A percentile compares a stretch with the other conserved stretches of the same genome.
Conservation (phyloP, 768 basidiomycete species). For the Infundibulicybe gibba region DNA sequence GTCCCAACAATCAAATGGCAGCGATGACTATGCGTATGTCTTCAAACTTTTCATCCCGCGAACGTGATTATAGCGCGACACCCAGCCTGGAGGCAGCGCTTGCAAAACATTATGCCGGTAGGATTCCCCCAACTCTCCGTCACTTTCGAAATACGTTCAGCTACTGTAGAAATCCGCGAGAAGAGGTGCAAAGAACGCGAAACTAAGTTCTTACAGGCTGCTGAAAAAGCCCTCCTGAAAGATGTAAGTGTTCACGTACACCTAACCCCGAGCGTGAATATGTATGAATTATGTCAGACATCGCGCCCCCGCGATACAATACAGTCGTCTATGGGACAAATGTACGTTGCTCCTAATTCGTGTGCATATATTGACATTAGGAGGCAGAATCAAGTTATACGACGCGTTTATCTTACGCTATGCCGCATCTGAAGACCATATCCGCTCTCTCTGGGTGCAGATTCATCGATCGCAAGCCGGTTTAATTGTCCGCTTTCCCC, state of each 20-base stretch:
- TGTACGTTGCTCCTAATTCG: not conserved
- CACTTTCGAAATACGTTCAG: too few species aligned
- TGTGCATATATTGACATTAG: not conserved
- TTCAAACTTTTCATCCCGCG: not conserved
- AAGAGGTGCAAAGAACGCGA: not conserved
- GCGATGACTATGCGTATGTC: not conserved
- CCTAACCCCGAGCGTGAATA: not conserved
- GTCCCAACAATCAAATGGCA: not conserved
- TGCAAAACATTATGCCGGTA: not conserved
- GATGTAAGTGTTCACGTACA: not conserved
- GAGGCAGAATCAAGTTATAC: constrained; percentile 15
- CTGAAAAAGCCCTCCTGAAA: constrained; percentile 8
- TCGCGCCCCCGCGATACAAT: not conserved
- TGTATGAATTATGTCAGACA: not conserved
- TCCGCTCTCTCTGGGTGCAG: constrained; percentile 15
- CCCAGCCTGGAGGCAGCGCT: not conserved
- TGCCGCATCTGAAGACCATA: constrained; percentile 16
- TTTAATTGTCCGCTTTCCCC: constrained; percentile 5
- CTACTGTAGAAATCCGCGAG: not conserved
- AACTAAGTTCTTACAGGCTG: constrained; percentile 11
- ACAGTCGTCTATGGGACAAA: not conserved
- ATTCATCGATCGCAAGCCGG: constrained; percentile 11
- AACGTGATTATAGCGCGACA: not conserved
- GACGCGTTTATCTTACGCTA: constrained; percentile 15
- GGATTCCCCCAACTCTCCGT: not conserved